Base-by-base conservation (phyloP, 23 red algal species). In the Gracilaria domingensis region DNA sequence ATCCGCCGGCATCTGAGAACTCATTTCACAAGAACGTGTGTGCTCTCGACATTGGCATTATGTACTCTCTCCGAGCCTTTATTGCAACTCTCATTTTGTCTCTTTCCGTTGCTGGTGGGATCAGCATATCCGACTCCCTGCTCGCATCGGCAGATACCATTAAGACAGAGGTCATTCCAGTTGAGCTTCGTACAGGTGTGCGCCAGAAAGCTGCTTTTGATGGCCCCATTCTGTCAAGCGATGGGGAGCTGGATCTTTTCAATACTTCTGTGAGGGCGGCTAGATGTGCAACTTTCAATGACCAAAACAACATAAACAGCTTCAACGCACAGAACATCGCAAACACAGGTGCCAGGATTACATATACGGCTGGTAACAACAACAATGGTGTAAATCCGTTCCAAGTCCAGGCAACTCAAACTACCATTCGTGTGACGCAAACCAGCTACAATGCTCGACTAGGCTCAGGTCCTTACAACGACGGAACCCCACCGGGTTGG, bases 391-490 rank as follows among this genome's bases (percentile, higher is more conserved):
- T 3, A 16, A 64, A 64, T 64, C 21, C 26, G 58, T 64, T 64
- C 58, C 21, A 64, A 7, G 58, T 64, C 26, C 58, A 16, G 58
- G 58, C 58, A 16, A 64, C 58, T 6, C 58, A 16, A 64, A 29
- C 58, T 29, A 16, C 4, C 14, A 29, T 64, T n/a, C 58, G 58
- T 64, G 58, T 64, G 58, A 64, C 58, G 26, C 6, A n/a, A 64
- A 64, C 58, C 58, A 64, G 58, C 17, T 64, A 64, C 58, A 29
- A n/a, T 29, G 58, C 58, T 26, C 4, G 58, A 64, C 58, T 64
- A 3, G 58, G 58, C 17, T 64, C 58, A 6, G 21, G 6, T 8
- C 23, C 58, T 3, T 64, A 64, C 26, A 64, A 64, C 26, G 17
- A 64, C 17, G 58, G 58, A 26, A 7, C 6, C 14, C 58, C 58